Base-by-base conservation (phyloP, 805 yeast species). In the Tetrapisispora phaffii region DNA sequence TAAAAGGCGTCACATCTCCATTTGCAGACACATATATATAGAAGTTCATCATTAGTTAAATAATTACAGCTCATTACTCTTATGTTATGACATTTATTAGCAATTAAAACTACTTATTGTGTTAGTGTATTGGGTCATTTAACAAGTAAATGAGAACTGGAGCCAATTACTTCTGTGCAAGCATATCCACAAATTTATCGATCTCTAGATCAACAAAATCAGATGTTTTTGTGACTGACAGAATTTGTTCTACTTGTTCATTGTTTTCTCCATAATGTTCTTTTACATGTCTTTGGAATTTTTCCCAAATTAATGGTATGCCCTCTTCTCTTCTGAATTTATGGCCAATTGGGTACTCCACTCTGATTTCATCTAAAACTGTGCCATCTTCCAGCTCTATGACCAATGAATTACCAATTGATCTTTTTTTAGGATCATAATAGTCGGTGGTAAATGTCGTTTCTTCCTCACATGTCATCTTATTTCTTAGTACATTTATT, bases 321-420 rank as follows among this genome's bases (percentile, higher is more conserved):
- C 82, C 82, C 56, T 77, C 82, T 44, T 72, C 74, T 49, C 82
- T 69, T 60, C 82, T 73, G 51, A 65, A 64, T 52, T 74, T 70
- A 63, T 77, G 82, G 13, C 82, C 82, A 48, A 77, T 65, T 57
- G 82, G 79, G 58, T 68, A 75, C 57, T 76, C 74, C 26, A 77
- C 76, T 42, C 63, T 70, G 35, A 74, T 74, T 49, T 76, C 80
- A 44, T 73, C 76, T 16, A 76, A 58, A 2, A 64, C 60, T 4
- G 78, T 68, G 35, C 82, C 82, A 53, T 77, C 80, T 32, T 74
- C 70, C 45, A 77, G 60, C 40, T 74, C 75, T 49, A 75, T 63
- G 47, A 65, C 62, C 38, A 77, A 51, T 4, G 80, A 76, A 54
- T 77, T 77, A 34, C 80, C 80, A 51, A 77, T 77, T 49, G 66